phyloP scores from a whole-genome alignment of 805 yeast genomes.

The Scheffersomyces amazonensis region DNA sequence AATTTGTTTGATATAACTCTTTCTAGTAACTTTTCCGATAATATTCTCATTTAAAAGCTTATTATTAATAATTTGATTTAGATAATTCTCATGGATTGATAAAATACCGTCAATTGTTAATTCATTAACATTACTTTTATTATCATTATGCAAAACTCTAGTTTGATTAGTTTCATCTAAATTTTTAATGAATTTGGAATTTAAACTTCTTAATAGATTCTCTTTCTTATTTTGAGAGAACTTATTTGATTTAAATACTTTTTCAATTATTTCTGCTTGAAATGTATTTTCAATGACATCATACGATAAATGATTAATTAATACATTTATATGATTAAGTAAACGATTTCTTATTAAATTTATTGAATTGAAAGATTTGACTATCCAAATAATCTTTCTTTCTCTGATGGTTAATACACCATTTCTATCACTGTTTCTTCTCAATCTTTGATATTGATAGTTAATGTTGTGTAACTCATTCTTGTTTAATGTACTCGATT shows the following conservation, averaged over 20 bases:
- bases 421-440: slow-evolving; percentile 16
- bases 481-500: slow-evolving; percentile 22
- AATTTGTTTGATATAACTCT: slow-evolving; percentile 28
- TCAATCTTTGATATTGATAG: slow-evolving; percentile 7
- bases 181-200: slow-evolving; percentile 4
- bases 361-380: slow-evolving; percentile 28
- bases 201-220: background rate
- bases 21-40: slow-evolving; percentile 27
- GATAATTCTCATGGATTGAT: slow-evolving; percentile 27
- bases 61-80: slow-evolving; percentile 24
- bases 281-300: slow-evolving; percentile 46
- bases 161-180: slow-evolving; percentile 1
- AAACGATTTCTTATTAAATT: slow-evolving; percentile 38
- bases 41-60: slow-evolving; percentile 29
- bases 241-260: slow-evolving; percentile 16
- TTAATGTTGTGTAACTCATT: slow-evolving; percentile 20
- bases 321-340: slow-evolving; percentile 38
- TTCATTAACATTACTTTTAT: slow-evolving; percentile 17
- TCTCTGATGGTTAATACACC: slow-evolving; percentile 11
- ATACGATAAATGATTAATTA: slow-evolving; percentile 40
- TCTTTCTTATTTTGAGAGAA: slow-evolving; percentile 3
- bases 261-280: slow-evolving; percentile 17
- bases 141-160: background rate
- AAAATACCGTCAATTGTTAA: slow-evolving; percentile 52
- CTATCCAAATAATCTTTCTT: slow-evolving; percentile 27